Conservation (phyloP, 495 filamentous ascomycete species). For the Podospora pseudocomata region DNA sequence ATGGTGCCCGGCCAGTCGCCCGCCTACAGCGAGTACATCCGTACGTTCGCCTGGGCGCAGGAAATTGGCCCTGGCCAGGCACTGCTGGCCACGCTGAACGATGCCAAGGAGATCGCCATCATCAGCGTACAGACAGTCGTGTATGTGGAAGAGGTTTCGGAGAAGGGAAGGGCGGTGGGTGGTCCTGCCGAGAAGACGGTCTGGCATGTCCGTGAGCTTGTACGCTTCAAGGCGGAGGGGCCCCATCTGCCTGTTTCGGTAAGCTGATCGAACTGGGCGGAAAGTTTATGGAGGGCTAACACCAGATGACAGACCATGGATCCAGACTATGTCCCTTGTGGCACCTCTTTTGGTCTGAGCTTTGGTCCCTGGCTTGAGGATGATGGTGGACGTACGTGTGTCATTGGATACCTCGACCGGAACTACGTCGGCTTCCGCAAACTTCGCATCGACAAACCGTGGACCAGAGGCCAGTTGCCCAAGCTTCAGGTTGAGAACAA, state of each 20-base stretch:
- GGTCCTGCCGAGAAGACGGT: conserved; percentile 25
- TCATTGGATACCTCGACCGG: conserved; percentile 40
- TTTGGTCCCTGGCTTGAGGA: conserved; percentile 43
- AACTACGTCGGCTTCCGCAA: conserved; percentile 47
- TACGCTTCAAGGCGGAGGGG: conserved; percentile 39
- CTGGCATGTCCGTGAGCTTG: conserved; percentile 44
- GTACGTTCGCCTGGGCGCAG: conserved; percentile 43
- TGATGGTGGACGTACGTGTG: conserved; percentile 28
- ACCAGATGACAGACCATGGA: conserved; percentile 26
- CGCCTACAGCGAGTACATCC: conserved; percentile 39
- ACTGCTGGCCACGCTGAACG: conserved; percentile 43
- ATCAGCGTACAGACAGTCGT: conserved; percentile 38
- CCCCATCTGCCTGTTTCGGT: conserved; percentile 39
- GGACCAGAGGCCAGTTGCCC: conserved; percentile 24
- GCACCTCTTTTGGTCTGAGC: conserved; percentile 44
- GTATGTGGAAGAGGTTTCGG: conserved; percentile 13
- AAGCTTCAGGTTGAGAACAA: conserved; percentile 26
- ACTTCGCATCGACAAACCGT: conserved; percentile 31
- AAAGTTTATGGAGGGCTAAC: background rate
- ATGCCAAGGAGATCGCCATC: conserved; percentile 40
- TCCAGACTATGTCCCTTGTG: conserved; percentile 38
- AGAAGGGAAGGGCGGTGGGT: conserved; percentile 1
- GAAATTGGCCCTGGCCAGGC: conserved; percentile 37
- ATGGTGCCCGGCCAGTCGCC: conserved; percentile 39
- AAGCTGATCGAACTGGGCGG: conserved; percentile 14